Conservation (phyloP, 345 rosid species). For the Eucalyptus pumila region DNA sequence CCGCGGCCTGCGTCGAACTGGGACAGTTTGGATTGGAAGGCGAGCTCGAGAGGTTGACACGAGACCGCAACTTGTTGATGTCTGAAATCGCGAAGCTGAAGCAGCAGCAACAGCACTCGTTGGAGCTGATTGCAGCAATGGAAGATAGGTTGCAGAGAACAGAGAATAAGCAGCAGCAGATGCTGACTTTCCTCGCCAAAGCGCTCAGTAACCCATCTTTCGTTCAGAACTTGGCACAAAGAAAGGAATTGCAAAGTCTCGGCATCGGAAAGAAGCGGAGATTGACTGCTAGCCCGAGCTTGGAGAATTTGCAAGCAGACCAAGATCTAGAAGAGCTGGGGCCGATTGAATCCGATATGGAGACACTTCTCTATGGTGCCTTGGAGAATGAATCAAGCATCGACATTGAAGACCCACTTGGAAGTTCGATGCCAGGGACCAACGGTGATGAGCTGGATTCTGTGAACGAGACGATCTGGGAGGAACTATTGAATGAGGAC, state of each 20-base stretch:
- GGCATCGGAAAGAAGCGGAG: constrained; percentile 47
- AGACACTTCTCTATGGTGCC: background rate
- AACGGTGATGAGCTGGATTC: background rate
- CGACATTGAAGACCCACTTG: background rate
- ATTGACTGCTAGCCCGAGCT: constrained; percentile 35
- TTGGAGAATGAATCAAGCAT: background rate
- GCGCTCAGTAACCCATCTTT: constrained; percentile 51
- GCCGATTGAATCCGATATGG: background rate
- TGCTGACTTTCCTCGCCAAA: constrained; percentile 67
- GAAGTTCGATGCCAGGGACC: background rate
- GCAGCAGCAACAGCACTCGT: constrained; percentile 64
- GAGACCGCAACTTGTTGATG: constrained; percentile 42
- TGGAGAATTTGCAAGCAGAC: constrained; percentile 26
- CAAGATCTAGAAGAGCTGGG: background rate
- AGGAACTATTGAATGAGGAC: constrained; percentile 31
- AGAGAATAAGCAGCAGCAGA: constrained; percentile 67
- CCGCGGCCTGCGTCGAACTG: constrained; percentile 41
- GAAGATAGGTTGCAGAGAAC: constrained; percentile 35
- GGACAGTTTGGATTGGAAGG: constrained; percentile 67
- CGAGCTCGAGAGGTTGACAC: constrained; percentile 50
- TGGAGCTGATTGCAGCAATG: constrained; percentile 30
- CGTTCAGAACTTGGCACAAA: constrained; percentile 37
- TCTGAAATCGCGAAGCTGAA: constrained; percentile 47
- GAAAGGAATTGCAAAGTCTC: constrained; percentile 16
- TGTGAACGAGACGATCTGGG: constrained; percentile 27